Evolutionary conservation across 2,329 filamentous ascomycete genomes (phyloP).

Genomic region (Fusarium foetens): DNA sequence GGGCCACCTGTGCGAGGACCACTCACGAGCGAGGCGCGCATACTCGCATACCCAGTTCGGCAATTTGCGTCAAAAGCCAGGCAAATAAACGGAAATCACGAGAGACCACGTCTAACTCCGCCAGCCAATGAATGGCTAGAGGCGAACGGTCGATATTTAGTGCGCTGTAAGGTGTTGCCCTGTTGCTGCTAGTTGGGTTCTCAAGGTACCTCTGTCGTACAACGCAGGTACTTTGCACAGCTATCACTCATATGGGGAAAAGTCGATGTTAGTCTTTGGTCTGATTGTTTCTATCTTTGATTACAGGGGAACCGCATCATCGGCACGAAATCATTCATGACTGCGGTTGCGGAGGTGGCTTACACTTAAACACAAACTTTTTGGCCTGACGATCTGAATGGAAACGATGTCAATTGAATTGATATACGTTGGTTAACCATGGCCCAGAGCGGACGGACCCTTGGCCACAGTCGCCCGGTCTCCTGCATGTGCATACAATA

Average conservation of each 20-base stretch:
- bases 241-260: not conserved
- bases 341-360: slow-evolving; percentile 8
- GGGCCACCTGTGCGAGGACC: slow-evolving; percentile 25
- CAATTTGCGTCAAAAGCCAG: slow-evolving; percentile 11
- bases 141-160: not conserved
- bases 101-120: not conserved
- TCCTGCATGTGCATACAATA: not conserved
- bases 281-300: not conserved
- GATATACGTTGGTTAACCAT: not conserved
- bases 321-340: not conserved
- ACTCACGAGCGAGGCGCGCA: slow-evolving; percentile 9
- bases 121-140: not conserved
- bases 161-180: not conserved
- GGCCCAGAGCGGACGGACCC: slow-evolving; percentile 1
- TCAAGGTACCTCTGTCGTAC: not conserved
- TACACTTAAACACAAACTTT: not conserved
- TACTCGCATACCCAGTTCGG: not conserved
- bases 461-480: not conserved
- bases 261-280: not conserved
- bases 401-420: not conserved
- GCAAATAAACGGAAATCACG: slow-evolving; percentile 2
- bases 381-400: slow-evolving; percentile 10
- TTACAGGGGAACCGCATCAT: not conserved
- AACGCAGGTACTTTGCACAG: not conserved
- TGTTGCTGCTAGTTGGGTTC: not conserved